Percentiles rank a stretch among this genome's conserved stretches.
These are phyloP conservation scores for Umbellularia californica DNA, from an alignment of 164 flowering plant species.

Conservation along the genomic window DNA sequence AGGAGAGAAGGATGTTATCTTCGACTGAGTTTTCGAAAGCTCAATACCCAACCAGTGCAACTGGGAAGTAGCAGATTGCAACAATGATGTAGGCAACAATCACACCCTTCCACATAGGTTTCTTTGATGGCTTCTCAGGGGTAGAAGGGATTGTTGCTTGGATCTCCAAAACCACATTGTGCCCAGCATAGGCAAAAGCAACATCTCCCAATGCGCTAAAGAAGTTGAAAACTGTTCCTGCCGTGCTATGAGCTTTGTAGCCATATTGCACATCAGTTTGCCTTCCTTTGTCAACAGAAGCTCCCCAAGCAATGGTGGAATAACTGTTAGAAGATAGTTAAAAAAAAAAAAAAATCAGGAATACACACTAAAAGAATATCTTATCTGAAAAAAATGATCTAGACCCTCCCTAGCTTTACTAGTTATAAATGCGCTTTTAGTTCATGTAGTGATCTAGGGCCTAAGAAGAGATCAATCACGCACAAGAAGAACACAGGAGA, in stretches of 20 bases:
- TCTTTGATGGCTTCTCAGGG: slow-evolving; percentile 55
- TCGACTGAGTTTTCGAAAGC: slow-evolving; percentile 45
- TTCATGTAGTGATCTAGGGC: neutral
- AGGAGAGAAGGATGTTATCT: slow-evolving; percentile 51
- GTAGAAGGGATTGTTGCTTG: slow-evolving; percentile 72
- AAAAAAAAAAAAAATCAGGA: too few relatives aligned
- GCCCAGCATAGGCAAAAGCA: slow-evolving; percentile 66
- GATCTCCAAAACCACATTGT: slow-evolving; percentile 66
- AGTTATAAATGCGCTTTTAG: neutral
- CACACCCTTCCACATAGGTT: slow-evolving; percentile 65
- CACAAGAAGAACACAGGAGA: too few relatives aligned
- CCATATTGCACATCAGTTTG: slow-evolving; percentile 36
- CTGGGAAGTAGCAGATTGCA: slow-evolving; percentile 51
- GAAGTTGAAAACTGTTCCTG: slow-evolving; percentile 35
- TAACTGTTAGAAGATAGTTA: slow-evolving; percentile 26
- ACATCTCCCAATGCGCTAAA: slow-evolving; percentile 53
- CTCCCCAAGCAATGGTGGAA: slow-evolving; percentile 54
- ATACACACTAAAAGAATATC: neutral
- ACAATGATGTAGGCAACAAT: slow-evolving; percentile 43
- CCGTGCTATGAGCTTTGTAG: slow-evolving; percentile 15
- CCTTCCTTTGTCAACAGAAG: slow-evolving; percentile 35
- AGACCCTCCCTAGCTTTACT: neutral
- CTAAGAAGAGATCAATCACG: too few relatives aligned
- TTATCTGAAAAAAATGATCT: too few relatives aligned
- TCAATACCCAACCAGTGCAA: slow-evolving; percentile 45